Base-by-base conservation (phyloP, 2,329 filamentous ascomycete genomes). In the Penicillium sumatraense region DNA sequence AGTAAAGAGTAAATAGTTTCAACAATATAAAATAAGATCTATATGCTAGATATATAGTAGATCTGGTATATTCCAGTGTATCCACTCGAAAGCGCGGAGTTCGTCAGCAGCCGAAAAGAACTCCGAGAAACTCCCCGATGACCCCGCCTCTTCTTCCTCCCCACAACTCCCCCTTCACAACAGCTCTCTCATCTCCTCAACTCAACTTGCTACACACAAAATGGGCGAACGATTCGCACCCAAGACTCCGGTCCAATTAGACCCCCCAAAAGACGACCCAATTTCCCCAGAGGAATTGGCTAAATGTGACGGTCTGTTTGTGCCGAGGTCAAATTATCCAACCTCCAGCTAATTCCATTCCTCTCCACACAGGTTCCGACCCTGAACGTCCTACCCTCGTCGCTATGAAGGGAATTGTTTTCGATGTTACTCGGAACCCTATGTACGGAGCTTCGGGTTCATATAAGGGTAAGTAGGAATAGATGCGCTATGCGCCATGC, bases 351-450 rank as follows among this genome's bases (percentile, higher is more conserved):
- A 38, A 38, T 8, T 9, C 18, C 2, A 16, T 11, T 20, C 18
- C 8, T 33, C 6, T n/a, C 31, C 31, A 41, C 41, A 4, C n/a
- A 79, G 73, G 74, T 42, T 74, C 68, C 49, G 71, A 78, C 54
- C 61, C 74, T 14, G 73, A 61, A 48, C 81, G 79, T 54, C 83
- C 85, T 11, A 86, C 80, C 5, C 79, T 83, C 59, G 82, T 87
- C 31, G 83, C 83, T 14, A 87, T 88, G 68, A 86, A 96, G 89
- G 93, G 95, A 65, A 91, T 89, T 58, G 89, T 99, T 49, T 99
- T 97, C 70, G 93, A 99, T 70, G 95, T 99, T 57, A 91, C 86
- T 21, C 90, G 89, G 49, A 99, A 98, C 75, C 87, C 89, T 62
- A 87, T 90, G 14, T 99, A 99, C 73, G 86, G 87, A 44, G 86